Base-by-base conservation (phyloP, 495 filamentous ascomycete genomes). In the Podospora didyma region DNA sequence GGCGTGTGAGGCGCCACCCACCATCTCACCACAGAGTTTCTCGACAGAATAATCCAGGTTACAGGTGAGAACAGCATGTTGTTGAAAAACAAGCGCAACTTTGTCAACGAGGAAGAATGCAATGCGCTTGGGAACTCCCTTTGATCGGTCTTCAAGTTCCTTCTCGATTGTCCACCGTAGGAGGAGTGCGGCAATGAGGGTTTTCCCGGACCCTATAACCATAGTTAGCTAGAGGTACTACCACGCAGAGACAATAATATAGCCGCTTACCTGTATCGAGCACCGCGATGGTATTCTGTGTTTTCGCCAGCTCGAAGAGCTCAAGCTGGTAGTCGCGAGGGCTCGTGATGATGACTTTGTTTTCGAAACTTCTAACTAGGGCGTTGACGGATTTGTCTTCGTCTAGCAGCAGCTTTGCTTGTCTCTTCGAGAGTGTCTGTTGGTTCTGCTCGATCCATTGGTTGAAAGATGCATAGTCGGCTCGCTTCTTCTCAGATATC, bases 291-390 rank as follows among this genome's bases (percentile, higher is more conserved):
- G 85, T 92, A 62, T 98, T 98, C 62, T 88, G 80, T 19, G 80
- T 59, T 67, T 95, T 96, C 19, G 94, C 93, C 60, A 82, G 81
- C 70, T 97, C 90, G 64, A 95, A 97, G 0, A 98, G 80, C 69
- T 97, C 93, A 28, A 88, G 75, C 69, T 98, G 94, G 65, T 97
- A 98, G 61, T 96, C 90, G 31, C 94, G 79, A 14, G 95, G 89
- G 56, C 83, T 85, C 14, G 83, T 77, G 54, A 89, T 89, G 53
- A 88, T 86, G 23, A 72, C 61, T 19, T 76, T 61, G 41, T 64
- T 71, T 52, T 72, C 70, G 26, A 65, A 65, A 17, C 69, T 62
- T 44, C 51, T 59, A 7, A 68, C 58, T 12, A 70, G 58, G 34
- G 47, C 20, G 26, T 59, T 48, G 48, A 58, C 56, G 1, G 68